A percentile compares a stretch with the other conserved stretches of the same genome.
phyloP scores from a whole-genome alignment of 129 eudicot species.

The Silybum marianum region DNA sequence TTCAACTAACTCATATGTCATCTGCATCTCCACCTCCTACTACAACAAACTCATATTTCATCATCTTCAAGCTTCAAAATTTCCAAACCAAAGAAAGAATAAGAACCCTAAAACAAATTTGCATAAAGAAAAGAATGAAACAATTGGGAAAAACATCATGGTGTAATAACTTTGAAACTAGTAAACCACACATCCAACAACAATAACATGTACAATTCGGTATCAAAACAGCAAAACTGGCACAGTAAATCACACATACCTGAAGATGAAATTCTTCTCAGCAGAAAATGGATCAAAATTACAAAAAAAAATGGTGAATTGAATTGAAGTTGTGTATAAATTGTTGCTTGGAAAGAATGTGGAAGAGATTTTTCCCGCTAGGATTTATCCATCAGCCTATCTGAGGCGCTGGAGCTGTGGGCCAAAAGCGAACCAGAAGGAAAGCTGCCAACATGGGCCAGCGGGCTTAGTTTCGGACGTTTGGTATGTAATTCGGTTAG shows the following conservation, averaged over 20 bases:
- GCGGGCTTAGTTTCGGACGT: not conserved
- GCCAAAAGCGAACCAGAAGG: not conserved
- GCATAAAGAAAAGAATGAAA: not conserved
- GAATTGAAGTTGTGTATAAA: not conserved
- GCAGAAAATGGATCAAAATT: not conserved
- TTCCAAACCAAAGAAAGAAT: not conserved
- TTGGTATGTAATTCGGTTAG: no score
- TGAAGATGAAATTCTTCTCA: not conserved
- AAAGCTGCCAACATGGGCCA: no score
- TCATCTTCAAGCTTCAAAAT: slow-evolving; percentile 8
- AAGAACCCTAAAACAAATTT: not conserved
- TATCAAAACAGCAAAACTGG: not conserved
- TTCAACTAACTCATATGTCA: not conserved
- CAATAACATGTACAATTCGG: slow-evolving; percentile 11
- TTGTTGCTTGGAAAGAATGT: slow-evolving; percentile 17
- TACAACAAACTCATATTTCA: slow-evolving; percentile 1
- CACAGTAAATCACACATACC: slow-evolving; percentile 18
- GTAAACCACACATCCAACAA: not conserved
- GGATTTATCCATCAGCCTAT: slow-evolving; percentile 29
- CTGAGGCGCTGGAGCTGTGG: slow-evolving; percentile 1
- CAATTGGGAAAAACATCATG: not conserved
- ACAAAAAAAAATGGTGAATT: not conserved
- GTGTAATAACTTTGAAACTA: slow-evolving; percentile 8
- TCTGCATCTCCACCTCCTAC: not conserved
- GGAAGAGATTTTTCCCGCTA: slow-evolving; percentile 33